Percentiles rank a stretch among this genome's conserved stretches.
Conservation (phyloP, 495 filamentous ascomycete species). For the Parmelia sp. region DNA sequence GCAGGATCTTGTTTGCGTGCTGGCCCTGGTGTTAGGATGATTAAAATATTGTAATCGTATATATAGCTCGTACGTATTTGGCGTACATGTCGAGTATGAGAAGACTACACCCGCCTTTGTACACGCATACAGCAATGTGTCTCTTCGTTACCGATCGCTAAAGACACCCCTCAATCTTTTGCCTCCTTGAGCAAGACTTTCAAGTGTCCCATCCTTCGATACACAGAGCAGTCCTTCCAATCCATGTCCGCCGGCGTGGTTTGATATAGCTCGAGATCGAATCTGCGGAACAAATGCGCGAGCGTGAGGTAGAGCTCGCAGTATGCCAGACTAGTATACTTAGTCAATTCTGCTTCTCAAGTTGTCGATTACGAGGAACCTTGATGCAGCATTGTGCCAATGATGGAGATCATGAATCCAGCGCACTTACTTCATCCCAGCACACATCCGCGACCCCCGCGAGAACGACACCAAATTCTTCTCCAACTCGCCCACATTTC, state of each 20-base stretch:
- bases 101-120: too few species aligned
- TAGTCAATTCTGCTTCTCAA: not conserved
- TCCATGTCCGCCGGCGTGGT: not conserved
- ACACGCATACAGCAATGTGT: too few species aligned
- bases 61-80: too few species aligned
- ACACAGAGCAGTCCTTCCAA: conserved; percentile 7
- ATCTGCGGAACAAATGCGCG: not conserved
- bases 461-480: not conserved
- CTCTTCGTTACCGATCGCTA: not conserved
- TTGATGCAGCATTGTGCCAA: not conserved
- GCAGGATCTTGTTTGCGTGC: too few species aligned
- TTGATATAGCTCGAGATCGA: not conserved
- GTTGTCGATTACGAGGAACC: not conserved
- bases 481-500: not conserved
- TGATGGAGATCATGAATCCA: not conserved
- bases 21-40: too few species aligned
- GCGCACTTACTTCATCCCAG: not conserved
- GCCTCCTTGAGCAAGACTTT: not conserved
- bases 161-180: not conserved
- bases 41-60: too few species aligned
- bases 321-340: conserved; percentile 1
- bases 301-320: not conserved
- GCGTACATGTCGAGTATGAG: too few species aligned
- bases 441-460: not conserved
- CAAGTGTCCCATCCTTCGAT: not conserved